phyloP scores from a whole-genome alignment of 2,329 filamentous ascomycete species.

The Fusarium sp. region DNA sequence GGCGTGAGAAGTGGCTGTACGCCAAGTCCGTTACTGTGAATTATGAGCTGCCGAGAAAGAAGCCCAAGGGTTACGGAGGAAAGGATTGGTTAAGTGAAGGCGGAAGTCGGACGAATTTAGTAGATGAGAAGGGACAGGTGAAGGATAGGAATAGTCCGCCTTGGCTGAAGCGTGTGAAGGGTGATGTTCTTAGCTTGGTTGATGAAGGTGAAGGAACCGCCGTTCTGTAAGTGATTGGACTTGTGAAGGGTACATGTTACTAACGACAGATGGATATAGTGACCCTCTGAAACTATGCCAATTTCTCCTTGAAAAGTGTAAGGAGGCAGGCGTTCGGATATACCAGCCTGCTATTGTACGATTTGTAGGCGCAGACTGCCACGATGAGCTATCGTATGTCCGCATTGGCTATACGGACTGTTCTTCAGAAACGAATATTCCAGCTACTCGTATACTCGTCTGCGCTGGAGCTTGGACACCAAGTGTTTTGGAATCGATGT shows the following conservation, averaged over 20 bases:
- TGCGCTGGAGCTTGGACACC: constrained; percentile 78
- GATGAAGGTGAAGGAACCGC: constrained; percentile 69
- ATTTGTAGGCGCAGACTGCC: constrained; percentile 61
- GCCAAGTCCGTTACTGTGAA: constrained; percentile 68
- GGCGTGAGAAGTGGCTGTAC: constrained; percentile 64
- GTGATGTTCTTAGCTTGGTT: constrained; percentile 69
- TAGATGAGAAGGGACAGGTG: constrained; percentile 51
- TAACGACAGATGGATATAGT: constrained; percentile 50
- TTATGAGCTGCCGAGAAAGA: constrained; percentile 53
- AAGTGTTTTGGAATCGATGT: constrained; percentile 71
- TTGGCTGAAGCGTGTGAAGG: constrained; percentile 55
- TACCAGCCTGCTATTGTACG: constrained; percentile 72
- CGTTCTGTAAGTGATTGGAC: constrained; percentile 65
- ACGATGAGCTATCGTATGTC: constrained; percentile 63
- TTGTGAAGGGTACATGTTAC: neutral
- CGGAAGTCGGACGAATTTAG: constrained; percentile 66
- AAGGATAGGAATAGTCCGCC: constrained; percentile 49
- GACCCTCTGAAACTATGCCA: constrained; percentile 74
- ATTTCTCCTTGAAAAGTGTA: constrained; percentile 70
- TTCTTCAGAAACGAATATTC: constrained; percentile 62
- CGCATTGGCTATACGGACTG: constrained; percentile 58
- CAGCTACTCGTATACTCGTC: constrained; percentile 74
- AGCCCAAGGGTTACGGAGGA: constrained; percentile 55
- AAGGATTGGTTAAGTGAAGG: constrained; percentile 76
- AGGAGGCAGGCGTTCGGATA: constrained; percentile 70